phyloP scores from a whole-genome alignment of 2,329 filamentous ascomycete species.

The Cordyceps fumosorosea region DNA sequence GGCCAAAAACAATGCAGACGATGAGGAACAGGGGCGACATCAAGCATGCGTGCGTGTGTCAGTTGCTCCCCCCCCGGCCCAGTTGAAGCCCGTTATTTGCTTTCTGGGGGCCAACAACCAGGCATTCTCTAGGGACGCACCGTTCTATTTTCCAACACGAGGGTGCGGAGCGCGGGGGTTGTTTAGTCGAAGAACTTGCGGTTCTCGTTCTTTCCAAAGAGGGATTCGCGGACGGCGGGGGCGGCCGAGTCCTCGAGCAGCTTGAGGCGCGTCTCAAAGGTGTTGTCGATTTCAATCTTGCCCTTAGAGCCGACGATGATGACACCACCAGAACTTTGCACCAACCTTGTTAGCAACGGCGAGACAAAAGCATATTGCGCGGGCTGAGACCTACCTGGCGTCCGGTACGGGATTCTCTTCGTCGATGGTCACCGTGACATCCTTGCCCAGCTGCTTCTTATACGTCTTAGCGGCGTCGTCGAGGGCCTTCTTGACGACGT shows the following conservation, averaged over 20 bases:
- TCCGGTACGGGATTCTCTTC: slow-evolving; percentile 75
- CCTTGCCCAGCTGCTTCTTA: slow-evolving; percentile 68
- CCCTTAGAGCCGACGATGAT: slow-evolving; percentile 73
- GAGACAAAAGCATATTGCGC: background rate
- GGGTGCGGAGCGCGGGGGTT: background rate
- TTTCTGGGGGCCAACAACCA: background rate
- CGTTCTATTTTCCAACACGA: slow-evolving; percentile 7
- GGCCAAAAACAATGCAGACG: slow-evolving; percentile 9
- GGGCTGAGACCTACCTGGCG: slow-evolving; percentile 60
- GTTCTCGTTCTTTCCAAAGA: slow-evolving; percentile 94
- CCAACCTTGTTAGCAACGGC: background rate
- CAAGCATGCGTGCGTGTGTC: background rate
- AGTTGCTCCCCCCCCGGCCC: background rate
- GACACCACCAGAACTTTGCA: slow-evolving; percentile 70
- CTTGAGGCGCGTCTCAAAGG: slow-evolving; percentile 82
- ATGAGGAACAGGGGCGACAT: background rate
- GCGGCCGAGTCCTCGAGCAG: slow-evolving; percentile 80
- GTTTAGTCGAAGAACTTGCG: slow-evolving; percentile 86
- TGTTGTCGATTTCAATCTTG: slow-evolving; percentile 99
- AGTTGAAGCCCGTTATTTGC: background rate
- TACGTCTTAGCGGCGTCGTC: slow-evolving; percentile 74
- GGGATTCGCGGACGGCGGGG: slow-evolving; percentile 72
- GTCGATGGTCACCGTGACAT: slow-evolving; percentile 64
- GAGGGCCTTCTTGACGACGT: slow-evolving; percentile 69
- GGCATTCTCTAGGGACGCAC: background rate